Conservation (phyloP, 306 rosid genomes). For the Sphenostylis stenocarpa region DNA sequence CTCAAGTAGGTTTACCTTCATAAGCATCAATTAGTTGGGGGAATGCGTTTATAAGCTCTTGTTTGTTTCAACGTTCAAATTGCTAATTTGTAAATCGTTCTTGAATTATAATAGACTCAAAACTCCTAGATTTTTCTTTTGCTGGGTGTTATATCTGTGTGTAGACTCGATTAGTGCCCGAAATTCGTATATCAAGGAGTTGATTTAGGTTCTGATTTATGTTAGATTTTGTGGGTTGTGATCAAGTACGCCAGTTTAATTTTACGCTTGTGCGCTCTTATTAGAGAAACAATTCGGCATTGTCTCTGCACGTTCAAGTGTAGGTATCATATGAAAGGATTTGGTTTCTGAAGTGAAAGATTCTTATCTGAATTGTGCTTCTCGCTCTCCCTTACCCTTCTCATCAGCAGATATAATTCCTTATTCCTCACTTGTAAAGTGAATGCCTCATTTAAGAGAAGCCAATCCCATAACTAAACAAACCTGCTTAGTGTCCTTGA, state of each 20-base stretch:
- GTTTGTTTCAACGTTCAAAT: not conserved
- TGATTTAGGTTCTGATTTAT: not conserved
- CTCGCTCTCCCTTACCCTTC: not conserved
- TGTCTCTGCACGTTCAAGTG: not conserved
- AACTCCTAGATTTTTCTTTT: not conserved
- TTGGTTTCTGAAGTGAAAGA: not conserved
- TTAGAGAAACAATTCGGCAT: not conserved
- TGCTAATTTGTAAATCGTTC: not conserved
- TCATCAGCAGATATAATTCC: not conserved
- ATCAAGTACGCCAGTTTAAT: not conserved
- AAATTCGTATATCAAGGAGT: not conserved
- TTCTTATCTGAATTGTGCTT: not conserved
- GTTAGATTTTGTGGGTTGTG: not conserved
- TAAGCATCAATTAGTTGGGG: not conserved
- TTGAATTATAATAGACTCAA: not conserved
- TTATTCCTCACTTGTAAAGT: not conserved
- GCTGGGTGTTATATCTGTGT: not conserved
- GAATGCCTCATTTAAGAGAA: not conserved
- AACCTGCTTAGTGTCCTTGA: constrained; percentile 4
- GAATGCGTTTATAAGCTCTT: not conserved
- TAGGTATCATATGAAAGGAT: not conserved
- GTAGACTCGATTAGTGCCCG: not conserved
- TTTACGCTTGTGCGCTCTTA: not conserved
- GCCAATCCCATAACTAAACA: not conserved
- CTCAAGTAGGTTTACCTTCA: constrained; percentile 53